These are phyloP conservation scores for Pyrenochaeta sp. DNA, from an alignment of 2,329 filamentous ascomycete genomes.

Conservation along the genomic window DNA sequence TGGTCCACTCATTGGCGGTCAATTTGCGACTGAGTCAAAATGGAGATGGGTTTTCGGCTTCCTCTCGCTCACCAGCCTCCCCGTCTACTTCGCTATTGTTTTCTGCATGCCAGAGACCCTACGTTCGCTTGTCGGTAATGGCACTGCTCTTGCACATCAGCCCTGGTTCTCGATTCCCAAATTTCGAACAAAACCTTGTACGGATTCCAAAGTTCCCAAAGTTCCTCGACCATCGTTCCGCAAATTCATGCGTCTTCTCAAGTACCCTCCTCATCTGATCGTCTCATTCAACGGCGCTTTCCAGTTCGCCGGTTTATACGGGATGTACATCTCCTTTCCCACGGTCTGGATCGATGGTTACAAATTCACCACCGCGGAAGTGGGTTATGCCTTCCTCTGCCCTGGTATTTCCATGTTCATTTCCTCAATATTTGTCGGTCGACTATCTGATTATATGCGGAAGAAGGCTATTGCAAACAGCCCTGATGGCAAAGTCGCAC, in stretches of 20 bases:
- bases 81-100: slow-evolving; percentile 39
- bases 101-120: slow-evolving; percentile 59
- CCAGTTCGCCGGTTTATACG: slow-evolving; percentile 39
- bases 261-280: slow-evolving; percentile 40
- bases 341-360: slow-evolving; percentile 40
- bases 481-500: slow-evolving; percentile 38
- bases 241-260: slow-evolving; percentile 34
- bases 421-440: slow-evolving; percentile 51
- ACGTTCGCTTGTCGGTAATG: slow-evolving; percentile 56
- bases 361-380: slow-evolving; percentile 44
- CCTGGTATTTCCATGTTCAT: slow-evolving; percentile 45
- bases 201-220: slow-evolving; percentile 26
- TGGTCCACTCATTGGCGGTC: slow-evolving; percentile 55
- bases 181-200: slow-evolving; percentile 31
- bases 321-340: slow-evolving; percentile 37
- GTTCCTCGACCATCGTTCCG: slow-evolving; percentile 33
- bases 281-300: slow-evolving; percentile 40
- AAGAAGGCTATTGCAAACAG: slow-evolving; percentile 36
- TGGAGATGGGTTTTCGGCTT: slow-evolving; percentile 60
- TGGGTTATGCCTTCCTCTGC: slow-evolving; percentile 51
- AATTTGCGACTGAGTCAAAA: slow-evolving; percentile 42
- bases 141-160: slow-evolving; percentile 36
- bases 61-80: slow-evolving; percentile 35
- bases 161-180: slow-evolving; percentile 39
- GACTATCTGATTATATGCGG: slow-evolving; percentile 50